Conservation (phyloP, 139 green algal species). For the Gonium pectorale region DNA sequence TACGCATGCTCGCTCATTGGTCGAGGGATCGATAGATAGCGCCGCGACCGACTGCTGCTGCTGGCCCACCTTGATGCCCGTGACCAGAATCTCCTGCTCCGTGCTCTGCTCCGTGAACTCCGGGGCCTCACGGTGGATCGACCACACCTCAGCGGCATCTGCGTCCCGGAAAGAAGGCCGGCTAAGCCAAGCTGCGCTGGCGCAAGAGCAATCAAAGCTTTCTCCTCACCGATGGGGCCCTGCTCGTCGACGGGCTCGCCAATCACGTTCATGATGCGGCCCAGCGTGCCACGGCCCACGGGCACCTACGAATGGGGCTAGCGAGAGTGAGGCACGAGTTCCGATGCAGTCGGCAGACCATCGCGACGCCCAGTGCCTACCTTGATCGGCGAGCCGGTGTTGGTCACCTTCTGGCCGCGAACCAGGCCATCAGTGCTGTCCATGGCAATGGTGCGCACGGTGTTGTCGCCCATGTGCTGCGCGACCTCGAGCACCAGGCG, state of each 20-base stretch:
- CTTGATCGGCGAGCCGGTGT: constrained; percentile 95
- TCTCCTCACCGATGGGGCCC: constrained; percentile 88
- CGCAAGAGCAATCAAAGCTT: not conserved
- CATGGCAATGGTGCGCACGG: constrained; percentile 98
- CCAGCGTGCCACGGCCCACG: constrained; percentile 95
- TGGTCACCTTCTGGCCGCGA: constrained; percentile 92
- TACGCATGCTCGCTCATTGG: too few relatives aligned
- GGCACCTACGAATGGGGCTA: constrained; percentile 82
- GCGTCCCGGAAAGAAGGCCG: not conserved
- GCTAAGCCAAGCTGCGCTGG: too few relatives aligned
- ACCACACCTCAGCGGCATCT: constrained; percentile 74
- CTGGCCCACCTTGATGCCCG: constrained; percentile 97
- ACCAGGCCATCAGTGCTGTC: constrained; percentile 97
- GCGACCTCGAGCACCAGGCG: constrained; percentile 98
- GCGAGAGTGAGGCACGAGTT: not conserved
- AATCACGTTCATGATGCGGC: constrained; percentile 99
- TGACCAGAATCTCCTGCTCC: constrained; percentile 98
- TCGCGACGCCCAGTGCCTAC: constrained; percentile 64
- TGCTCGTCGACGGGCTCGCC: constrained; percentile 98
- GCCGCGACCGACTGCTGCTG: too few relatives aligned
- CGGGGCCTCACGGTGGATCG: constrained; percentile 97
- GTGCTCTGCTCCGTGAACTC: constrained; percentile 96
- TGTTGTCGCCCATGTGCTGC: constrained; percentile 98
- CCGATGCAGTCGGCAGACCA: not conserved
- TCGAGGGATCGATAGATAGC: too few relatives aligned